phyloP scores from a whole-genome alignment of 2,329 filamentous ascomycete species.

The Sporothrix protearum region DNA sequence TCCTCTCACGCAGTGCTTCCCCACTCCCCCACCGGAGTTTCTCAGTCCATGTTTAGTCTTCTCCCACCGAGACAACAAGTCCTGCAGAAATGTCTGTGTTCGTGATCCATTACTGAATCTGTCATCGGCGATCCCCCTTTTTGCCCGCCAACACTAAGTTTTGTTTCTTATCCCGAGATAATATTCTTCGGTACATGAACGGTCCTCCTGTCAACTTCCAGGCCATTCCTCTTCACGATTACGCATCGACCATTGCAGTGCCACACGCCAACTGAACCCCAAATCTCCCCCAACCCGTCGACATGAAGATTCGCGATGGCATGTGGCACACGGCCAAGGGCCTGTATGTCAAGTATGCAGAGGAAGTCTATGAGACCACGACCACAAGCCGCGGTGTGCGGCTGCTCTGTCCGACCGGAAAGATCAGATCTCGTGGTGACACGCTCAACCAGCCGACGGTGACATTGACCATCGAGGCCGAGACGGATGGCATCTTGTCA shows the following conservation, averaged over 20 bases:
- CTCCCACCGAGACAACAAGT: not conserved
- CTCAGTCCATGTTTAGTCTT: not conserved
- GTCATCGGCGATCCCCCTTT: not conserved
- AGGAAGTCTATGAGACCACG: slow-evolving; percentile 57
- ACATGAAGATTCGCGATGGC: slow-evolving; percentile 61
- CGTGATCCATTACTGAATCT: not conserved
- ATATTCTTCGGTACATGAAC: not conserved
- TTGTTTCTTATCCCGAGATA: not conserved
- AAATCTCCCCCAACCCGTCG: not conserved
- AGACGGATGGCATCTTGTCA: slow-evolving; percentile 57
- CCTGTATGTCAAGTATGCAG: slow-evolving; percentile 61
- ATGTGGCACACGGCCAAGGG: slow-evolving; percentile 65
- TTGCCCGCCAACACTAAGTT: too few species aligned
- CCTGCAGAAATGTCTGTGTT: not conserved
- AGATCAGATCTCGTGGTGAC: slow-evolving; percentile 53
- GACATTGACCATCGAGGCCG: slow-evolving; percentile 53
- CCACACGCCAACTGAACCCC: not conserved
- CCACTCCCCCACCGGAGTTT: not conserved
- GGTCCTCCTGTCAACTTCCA: not conserved
- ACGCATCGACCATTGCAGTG: not conserved
- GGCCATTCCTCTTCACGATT: not conserved
- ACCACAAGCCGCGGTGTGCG: slow-evolving; percentile 48
- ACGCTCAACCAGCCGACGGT: slow-evolving; percentile 55
- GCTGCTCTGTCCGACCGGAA: slow-evolving; percentile 55
- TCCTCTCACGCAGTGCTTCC: not conserved